These are phyloP conservation scores for Acrodontium crateriforme DNA, from an alignment of 2,329 filamentous ascomycete species.

Conservation along the genomic window DNA sequence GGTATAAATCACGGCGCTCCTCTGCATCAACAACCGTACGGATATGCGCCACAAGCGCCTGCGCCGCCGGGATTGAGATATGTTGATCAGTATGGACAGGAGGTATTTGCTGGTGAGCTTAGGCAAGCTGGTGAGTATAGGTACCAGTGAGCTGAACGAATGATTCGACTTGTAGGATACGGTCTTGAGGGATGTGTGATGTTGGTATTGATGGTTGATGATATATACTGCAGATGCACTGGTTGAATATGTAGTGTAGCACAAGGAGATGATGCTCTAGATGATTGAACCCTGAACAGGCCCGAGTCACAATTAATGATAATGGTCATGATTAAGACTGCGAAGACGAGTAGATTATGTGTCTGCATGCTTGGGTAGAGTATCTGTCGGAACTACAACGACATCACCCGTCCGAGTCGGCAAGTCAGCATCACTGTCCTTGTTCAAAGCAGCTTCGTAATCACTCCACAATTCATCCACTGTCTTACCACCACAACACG, in stretches of 20 bases:
- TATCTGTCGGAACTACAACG: constrained; percentile 6
- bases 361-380: constrained; percentile 4
- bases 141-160: constrained; percentile 10
- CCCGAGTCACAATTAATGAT: no score
- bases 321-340: no score
- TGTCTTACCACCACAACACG: constrained; percentile 34
- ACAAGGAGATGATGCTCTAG: no score
- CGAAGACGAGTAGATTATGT: no score
- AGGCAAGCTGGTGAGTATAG: constrained; percentile 14
- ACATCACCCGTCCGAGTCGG: constrained; percentile 2
- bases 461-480: constrained; percentile 62
- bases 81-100: constrained; percentile 27
- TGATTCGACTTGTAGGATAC: background rate
- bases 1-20: constrained; percentile 12
- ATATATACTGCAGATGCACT: no score
- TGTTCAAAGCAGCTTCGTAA: constrained; percentile 44
- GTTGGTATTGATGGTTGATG: no score
- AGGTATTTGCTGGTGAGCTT: constrained; percentile 16
- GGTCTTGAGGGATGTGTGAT: no score
- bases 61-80: constrained; percentile 20
- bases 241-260: no score
- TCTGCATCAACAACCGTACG: constrained; percentile 6
- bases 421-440: constrained; percentile 10
- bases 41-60: constrained; percentile 9
- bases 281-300: no score